Conservation (phyloP, 257 asterid genomes). For the Petunia secreta region DNA sequence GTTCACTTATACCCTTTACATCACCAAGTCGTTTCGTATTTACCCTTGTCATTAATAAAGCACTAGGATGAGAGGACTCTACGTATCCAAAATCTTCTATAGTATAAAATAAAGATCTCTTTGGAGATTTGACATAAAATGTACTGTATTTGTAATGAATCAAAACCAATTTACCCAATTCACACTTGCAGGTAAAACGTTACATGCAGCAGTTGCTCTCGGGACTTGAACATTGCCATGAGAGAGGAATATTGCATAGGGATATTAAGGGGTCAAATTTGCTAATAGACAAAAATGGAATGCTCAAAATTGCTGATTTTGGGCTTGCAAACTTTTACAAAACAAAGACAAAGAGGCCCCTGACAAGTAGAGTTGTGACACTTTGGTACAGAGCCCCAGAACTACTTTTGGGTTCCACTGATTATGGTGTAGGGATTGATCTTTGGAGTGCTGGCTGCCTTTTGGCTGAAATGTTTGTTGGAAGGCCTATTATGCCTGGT, state of each 20-base stretch:
- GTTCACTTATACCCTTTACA: too few species aligned
- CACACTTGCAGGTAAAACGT: conserved; percentile 58
- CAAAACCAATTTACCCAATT: not conserved
- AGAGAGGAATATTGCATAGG: conserved; percentile 75
- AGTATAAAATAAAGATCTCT: too few species aligned
- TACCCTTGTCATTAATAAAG: too few species aligned
- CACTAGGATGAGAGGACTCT: too few species aligned
- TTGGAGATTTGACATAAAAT: not conserved
- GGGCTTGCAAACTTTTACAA: conserved; percentile 67
- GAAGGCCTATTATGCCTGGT: conserved; percentile 81
- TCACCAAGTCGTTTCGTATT: too few species aligned
- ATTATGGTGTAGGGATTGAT: conserved; percentile 82
- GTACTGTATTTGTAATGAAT: not conserved
- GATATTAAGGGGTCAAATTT: conserved; percentile 78
- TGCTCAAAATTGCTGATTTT: conserved; percentile 82
- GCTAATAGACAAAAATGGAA: conserved; percentile 67
- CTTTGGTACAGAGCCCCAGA: conserved; percentile 93
- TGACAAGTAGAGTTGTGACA: conserved; percentile 78
- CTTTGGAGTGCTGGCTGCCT: conserved; percentile 88
- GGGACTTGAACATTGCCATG: conserved; percentile 83
- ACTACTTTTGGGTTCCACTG: conserved; percentile 66
- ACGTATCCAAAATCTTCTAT: too few species aligned
- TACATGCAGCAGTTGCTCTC: conserved; percentile 79
- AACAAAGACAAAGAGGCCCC: conserved; percentile 47
- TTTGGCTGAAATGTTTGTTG: conserved; percentile 71